Evolutionary conservation across 1,139 yeast species (phyloP).

Genomic region (Debaryomyces nepalensis): DNA sequence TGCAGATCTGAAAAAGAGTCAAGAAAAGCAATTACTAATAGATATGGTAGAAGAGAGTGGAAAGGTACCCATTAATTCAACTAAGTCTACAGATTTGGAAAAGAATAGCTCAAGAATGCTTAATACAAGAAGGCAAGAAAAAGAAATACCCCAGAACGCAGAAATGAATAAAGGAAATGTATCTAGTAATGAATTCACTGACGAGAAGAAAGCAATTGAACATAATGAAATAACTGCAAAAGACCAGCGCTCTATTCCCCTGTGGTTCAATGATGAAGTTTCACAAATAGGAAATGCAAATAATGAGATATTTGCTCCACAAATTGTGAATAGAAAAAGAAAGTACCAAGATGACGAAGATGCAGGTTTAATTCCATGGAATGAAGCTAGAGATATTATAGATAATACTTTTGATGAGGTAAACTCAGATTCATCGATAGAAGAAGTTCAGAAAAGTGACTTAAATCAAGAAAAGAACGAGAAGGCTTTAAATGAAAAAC

Average conservation of each 20-base stretch:
- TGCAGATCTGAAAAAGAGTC: neutral
- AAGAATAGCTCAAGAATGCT: too few species aligned
- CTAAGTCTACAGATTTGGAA: too few species aligned
- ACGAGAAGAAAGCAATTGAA: neutral
- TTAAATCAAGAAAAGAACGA: constrained; percentile 14
- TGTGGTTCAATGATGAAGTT: constrained; percentile 24
- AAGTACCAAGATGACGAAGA: constrained; percentile 46
- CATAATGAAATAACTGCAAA: neutral
- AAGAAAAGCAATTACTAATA: neutral
- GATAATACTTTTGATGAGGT: constrained; percentile 18
- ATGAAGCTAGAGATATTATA: constrained; percentile 43
- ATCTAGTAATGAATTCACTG: too few species aligned
- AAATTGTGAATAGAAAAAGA: constrained; percentile 9
- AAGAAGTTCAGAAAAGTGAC: constrained; percentile 8
- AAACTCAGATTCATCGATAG: constrained; percentile 12
- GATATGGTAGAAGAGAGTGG: too few species aligned
- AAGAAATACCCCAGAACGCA: too few species aligned
- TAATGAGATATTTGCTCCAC: constrained; percentile 3
- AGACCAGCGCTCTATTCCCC: constrained; percentile 18
- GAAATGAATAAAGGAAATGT: too few species aligned
- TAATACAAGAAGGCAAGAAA: neutral
- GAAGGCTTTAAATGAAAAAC: constrained; percentile 19
- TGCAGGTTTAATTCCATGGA: constrained; percentile 55
- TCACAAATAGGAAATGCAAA: constrained; percentile 13
- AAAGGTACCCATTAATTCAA: too few species aligned